These are phyloP conservation scores for Tinospora cordifolia DNA, from an alignment of 164 flowering plant species.

Conservation along the genomic window DNA sequence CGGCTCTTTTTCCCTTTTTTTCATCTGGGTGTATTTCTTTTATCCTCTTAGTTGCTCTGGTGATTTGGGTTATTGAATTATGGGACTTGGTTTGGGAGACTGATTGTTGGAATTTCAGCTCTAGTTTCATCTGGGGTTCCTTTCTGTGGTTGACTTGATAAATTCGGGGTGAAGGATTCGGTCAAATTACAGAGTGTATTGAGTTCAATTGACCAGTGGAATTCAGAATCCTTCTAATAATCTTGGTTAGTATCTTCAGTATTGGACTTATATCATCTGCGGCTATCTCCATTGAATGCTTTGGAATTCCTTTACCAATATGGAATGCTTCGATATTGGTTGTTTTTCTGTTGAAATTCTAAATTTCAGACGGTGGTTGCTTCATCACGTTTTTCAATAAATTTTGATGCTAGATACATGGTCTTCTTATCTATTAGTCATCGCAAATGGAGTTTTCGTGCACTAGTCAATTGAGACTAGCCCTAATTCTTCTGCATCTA, in stretches of 20 bases:
- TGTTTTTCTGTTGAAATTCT: conserved; percentile 3
- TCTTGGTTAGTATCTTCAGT: not conserved
- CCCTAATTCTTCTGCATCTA: conserved; percentile 17
- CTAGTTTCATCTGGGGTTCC: conserved; percentile 8
- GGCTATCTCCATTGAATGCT: not conserved
- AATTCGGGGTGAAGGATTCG: conserved; percentile 11
- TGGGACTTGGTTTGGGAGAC: not conserved
- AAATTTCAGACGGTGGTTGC: not conserved
- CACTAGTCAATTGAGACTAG: conserved; percentile 20
- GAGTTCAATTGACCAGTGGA: not conserved
- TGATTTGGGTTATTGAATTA: conserved; percentile 1
- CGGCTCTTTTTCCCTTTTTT: not conserved
- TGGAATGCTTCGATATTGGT: not conserved
- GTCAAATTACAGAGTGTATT: not conserved
- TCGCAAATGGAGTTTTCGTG: conserved; percentile 6
- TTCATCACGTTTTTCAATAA: not conserved
- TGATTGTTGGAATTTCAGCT: conserved; percentile 1
- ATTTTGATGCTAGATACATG: conserved; percentile 5
- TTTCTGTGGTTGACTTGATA: conserved; percentile 12
- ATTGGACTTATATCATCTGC: not conserved
- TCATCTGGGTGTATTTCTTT: conserved; percentile 3
- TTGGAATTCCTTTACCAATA: not conserved
- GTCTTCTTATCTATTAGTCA: not conserved
- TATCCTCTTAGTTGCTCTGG: no score
- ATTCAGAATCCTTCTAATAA: not conserved